Evolutionary conservation across 805 yeast species (phyloP), one percentile per base, ranked within the genome.

Genomic region (Ogataea trehalophila): DNA sequence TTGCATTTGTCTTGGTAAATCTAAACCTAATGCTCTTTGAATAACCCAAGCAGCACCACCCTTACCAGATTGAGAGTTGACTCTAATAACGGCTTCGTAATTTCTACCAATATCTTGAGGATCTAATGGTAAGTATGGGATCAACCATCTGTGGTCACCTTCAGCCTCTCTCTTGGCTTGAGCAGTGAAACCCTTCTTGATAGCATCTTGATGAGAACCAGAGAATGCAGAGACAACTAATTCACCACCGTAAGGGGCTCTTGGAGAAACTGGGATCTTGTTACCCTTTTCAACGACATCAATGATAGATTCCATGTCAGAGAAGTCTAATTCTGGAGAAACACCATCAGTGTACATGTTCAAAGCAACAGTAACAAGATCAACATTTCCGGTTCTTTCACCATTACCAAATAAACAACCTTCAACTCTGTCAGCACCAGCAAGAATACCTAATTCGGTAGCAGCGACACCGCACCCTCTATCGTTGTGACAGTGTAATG

Each of bases 11-110:
- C 89, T 77, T 63, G 92, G 92, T 53, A 85, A 70, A 61, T 85
- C 92, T 56, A 85, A 71, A 52, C 87, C 90, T 56, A 83, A 69
- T 33, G 85, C 72, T 68, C 87, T 75, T 60, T 83, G 76, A 52
- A 85, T 75, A 47, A 85, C 80, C 92, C 92, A 85, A 20, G 91
- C 88, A 41, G 91, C 88, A 67, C 92, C 92, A 62, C 92, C 92
- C 67, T 85, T 85, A 66, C 92, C 92, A n/a, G 88, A 81, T 70
- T 85, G 92, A 20, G 92, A 85, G 70, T 85, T 85, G 59, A 85
- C 91, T 73, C 92, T 76, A 62, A 85, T 85, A 49, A 85, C 87
- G 46, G 90, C 91, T 70, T 85, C 92, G 65, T 85, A 85, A 57
- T 76, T 83, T 72, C 89, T 76, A 47, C 92, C 92, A 56, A 85